Evolutionary conservation across 352 stramenopile genomes (phyloP).

Genomic region (Pythium scleroteichum): DNA sequence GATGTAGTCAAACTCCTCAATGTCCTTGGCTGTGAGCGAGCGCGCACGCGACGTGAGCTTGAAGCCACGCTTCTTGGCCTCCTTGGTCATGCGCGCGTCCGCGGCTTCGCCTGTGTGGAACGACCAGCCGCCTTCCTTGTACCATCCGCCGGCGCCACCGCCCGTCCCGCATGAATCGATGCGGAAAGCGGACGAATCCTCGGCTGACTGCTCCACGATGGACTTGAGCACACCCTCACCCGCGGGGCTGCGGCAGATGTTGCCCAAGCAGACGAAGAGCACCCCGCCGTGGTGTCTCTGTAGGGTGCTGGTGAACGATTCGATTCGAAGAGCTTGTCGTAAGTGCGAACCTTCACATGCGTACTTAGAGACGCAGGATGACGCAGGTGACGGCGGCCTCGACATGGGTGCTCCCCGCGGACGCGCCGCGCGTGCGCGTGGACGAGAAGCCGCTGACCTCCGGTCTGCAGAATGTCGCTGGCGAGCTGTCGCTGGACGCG

Average conservation of each 20-base stretch:
- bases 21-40: conserved; percentile 65
- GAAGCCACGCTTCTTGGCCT: conserved; percentile 84
- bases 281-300: conserved; percentile 53
- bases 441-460: conserved; percentile 13
- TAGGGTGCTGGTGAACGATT: neutral
- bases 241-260: conserved; percentile 86
- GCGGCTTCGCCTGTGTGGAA: conserved; percentile 87
- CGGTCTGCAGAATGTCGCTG: conserved; percentile 8
- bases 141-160: conserved; percentile 80
- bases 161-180: conserved; percentile 89
- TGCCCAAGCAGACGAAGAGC: conserved; percentile 90
- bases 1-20: conserved; percentile 87
- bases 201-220: conserved; percentile 50
- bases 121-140: conserved; percentile 70
- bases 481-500: conserved; percentile 17
- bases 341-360: conserved; percentile 16
- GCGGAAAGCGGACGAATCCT: conserved; percentile 37
- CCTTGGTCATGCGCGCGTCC: conserved; percentile 83
- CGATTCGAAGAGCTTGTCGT: neutral
- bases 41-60: conserved; percentile 77
- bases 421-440: conserved; percentile 1
- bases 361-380: conserved; percentile 17
- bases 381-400: neutral
- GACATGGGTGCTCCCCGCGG: conserved; percentile 7
- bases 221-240: conserved; percentile 85